Base-by-base conservation (phyloP, 2,329 filamentous ascomycete genomes). In the Hypoxylon sp. region DNA sequence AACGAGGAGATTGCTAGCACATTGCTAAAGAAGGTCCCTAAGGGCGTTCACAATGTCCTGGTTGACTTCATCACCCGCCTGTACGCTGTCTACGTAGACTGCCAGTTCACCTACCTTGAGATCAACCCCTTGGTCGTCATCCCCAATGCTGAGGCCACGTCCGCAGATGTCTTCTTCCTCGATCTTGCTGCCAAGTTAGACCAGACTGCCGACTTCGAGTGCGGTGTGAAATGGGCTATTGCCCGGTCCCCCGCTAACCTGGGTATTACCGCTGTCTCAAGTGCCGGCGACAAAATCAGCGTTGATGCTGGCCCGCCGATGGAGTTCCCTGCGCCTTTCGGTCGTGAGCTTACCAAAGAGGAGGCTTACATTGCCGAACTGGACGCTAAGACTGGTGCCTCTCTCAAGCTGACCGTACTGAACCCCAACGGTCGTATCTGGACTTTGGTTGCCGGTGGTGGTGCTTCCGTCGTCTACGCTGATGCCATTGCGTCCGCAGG, bases 91-190 rank as follows among this genome's bases (percentile, higher is more conserved):
- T 99, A 98, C 77, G 95, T 98, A 70, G 95, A 99, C 86, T 97
- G 92, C 89, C 95, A 99, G 83, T 99, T 99, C 88, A 98, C 95
- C 77, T 99, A 99, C 85, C 93, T 99, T 74, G 95, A 99, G 84
- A 99, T 99, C 87, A 99, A 99, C 89, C 95, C 95, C 73, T 85
- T 99, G 70, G 95, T 99, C 67, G 95, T 97, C 78, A 94, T 99
- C 75, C 95, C 95, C 80, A 98, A 98, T 80, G 90, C 87, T 71
- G 89, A 94, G 74, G 91, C 87, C 77, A 98, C 94, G 72, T 97
- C 93, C 62, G 95, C 95, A 60, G 91, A 93, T 43, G 95, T 99
- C 56, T 88, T 97, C 88, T 99, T 99, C 89, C 89, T 99, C 73
- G 95, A 99, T 84, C 87, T 99, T 78, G 95, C 95, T 74, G 95